A percentile compares a stretch with the other conserved stretches of the same genome.
Evolutionary conservation across 2,329 filamentous ascomycete species (phyloP).

Genomic region (Colletotrichum phormii): DNA sequence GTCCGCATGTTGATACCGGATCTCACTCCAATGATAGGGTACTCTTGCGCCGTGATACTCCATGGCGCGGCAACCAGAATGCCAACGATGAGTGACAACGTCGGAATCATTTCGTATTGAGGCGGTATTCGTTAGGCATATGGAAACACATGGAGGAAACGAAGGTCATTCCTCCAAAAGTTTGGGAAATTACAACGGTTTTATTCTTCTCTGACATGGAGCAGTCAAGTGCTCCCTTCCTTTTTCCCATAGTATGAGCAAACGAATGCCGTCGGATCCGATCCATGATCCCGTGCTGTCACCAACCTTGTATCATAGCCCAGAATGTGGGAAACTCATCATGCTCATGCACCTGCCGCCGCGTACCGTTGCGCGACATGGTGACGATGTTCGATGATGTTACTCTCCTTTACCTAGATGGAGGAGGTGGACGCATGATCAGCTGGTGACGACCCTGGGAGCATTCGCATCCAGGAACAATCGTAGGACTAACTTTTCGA

Average conservation of each 20-base stretch:
- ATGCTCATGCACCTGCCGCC: neutral
- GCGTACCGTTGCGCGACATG: slow-evolving; percentile 21
- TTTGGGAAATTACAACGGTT: neutral
- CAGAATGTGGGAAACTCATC: neutral
- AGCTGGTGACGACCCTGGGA: neutral
- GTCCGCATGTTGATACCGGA: slow-evolving; percentile 50
- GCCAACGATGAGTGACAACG: neutral
- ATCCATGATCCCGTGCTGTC: slow-evolving; percentile 1
- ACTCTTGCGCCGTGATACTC: neutral
- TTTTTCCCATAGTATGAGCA: neutral
- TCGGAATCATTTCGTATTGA: neutral
- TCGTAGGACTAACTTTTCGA: neutral
- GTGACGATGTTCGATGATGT: neutral
- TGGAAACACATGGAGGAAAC: neutral
- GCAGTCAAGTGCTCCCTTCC: neutral
- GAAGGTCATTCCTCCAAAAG: no score
- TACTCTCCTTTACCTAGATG: neutral
- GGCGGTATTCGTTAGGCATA: neutral
- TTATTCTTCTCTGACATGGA: neutral
- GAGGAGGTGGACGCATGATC: neutral
- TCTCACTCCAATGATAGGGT: slow-evolving; percentile 51
- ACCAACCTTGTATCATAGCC: slow-evolving; percentile 29
- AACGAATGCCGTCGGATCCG: slow-evolving; percentile 5
- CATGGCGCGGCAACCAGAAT: slow-evolving; percentile 12
- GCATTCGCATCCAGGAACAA: neutral